Percentiles rank a stretch among this genome's conserved stretches.
Evolutionary conservation across 2,329 filamentous ascomycete species (phyloP).

Genomic region (Hymenoscyphus salicellus): DNA sequence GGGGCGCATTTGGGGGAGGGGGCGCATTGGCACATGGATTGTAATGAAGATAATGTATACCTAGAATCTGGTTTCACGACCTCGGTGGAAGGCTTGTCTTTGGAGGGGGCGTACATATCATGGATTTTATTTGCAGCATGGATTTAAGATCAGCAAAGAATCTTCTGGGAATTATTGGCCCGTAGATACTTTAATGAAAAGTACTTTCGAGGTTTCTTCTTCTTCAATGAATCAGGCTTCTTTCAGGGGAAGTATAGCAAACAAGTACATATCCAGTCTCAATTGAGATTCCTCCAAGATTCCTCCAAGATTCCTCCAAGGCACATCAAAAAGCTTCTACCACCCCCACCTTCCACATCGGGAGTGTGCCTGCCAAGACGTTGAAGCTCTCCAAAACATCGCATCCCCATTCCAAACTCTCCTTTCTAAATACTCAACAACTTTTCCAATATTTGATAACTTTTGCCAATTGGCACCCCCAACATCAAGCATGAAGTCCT

Average conservation of each 20-base stretch:
- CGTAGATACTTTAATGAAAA: not conserved
- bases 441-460: not conserved
- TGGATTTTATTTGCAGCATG: not conserved
- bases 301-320: too few species aligned
- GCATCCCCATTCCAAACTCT: not conserved
- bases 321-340: not conserved
- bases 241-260: too few species aligned
- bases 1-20: not conserved
- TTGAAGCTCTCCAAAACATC: not conserved
- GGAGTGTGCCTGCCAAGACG: not conserved
- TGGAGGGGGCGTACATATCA: not conserved
- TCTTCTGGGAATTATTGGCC: not conserved
- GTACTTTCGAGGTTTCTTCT: not conserved
- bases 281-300: too few species aligned
- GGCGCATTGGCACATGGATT: not conserved
- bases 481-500: constrained; percentile 4
- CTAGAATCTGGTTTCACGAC: constrained; percentile 2
- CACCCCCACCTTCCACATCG: not conserved
- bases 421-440: not conserved
- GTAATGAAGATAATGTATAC: not conserved
- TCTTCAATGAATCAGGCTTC: not conserved
- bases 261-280: too few species aligned
- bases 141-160: not conserved
- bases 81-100: not conserved
- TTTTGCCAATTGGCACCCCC: not conserved